A percentile compares a stretch with the other conserved stretches of the same genome.
Evolutionary conservation across 140 eudicot species (phyloP).

Genomic region (Senecio squalidus): DNA sequence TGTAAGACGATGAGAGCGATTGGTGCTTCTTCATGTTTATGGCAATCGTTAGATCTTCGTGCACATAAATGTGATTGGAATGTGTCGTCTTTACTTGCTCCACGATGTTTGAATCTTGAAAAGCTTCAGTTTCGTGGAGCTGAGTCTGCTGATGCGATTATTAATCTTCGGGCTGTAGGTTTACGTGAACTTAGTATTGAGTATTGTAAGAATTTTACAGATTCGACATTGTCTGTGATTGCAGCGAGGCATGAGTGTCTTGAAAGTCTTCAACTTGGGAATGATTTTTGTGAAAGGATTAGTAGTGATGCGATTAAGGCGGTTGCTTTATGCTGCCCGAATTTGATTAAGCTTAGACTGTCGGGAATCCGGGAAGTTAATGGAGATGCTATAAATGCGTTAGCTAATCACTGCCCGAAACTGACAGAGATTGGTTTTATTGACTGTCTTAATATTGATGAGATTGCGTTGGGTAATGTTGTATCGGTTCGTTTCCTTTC

Average conservation of each 20-base stretch:
- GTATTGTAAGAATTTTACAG: constrained; percentile 70
- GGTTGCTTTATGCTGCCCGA: constrained; percentile 71
- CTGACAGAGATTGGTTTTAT: constrained; percentile 78
- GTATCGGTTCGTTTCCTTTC: constrained; percentile 66
- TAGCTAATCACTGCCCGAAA: constrained; percentile 56
- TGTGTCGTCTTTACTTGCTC: constrained; percentile 45
- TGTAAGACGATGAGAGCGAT: constrained; percentile 64
- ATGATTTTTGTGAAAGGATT: constrained; percentile 78
- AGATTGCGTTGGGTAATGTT: constrained; percentile 61
- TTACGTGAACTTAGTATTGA: constrained; percentile 77
- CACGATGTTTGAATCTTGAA: constrained; percentile 62
- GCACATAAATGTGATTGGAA: constrained; percentile 69
- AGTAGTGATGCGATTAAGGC: constrained; percentile 68
- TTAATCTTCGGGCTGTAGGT: constrained; percentile 56
- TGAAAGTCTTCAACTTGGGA: constrained; percentile 79
- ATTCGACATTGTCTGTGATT: constrained; percentile 73
- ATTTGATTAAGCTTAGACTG: constrained; percentile 54
- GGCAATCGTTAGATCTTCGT: constrained; percentile 81
- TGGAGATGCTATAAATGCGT: constrained; percentile 60
- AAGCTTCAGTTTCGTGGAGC: constrained; percentile 89
- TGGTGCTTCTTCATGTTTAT: constrained; percentile 65
- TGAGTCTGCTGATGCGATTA: constrained; percentile 72
- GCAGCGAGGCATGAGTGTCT: constrained; percentile 87
- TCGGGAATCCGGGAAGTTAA: constrained; percentile 84
- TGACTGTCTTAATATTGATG: constrained; percentile 75